Percentiles rank a stretch among this genome's conserved stretches.
These are phyloP conservation scores for Neonectria magnoliae DNA, from an alignment of 2,329 filamentous ascomycete genomes.

Conservation along the genomic window DNA sequence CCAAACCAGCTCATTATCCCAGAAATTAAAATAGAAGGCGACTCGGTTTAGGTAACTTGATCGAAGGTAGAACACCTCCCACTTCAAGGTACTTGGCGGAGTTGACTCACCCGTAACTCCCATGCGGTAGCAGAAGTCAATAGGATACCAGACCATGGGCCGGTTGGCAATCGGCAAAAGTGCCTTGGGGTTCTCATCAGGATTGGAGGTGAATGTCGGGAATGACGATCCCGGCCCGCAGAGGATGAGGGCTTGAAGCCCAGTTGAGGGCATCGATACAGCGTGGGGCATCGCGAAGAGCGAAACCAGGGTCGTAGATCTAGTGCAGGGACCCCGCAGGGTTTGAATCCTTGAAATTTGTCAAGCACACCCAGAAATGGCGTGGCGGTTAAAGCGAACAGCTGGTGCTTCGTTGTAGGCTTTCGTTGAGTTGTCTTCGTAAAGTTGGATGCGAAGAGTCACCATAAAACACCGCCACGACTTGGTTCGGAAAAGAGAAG, in stretches of 20 bases:
- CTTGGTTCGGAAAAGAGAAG: slow-evolving; percentile 36
- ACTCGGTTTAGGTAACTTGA: not conserved
- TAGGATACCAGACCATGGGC: slow-evolving; percentile 90
- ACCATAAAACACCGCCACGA: slow-evolving; percentile 40
- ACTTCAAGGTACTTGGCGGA: not conserved
- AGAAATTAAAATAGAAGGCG: not conserved
- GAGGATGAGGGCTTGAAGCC: slow-evolving; percentile 84
- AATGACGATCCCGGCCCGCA: slow-evolving; percentile 86
- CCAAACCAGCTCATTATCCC: not conserved
- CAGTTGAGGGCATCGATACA: slow-evolving; percentile 75
- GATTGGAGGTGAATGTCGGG: slow-evolving; percentile 82
- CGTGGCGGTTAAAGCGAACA: not conserved
- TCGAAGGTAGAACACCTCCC: not conserved
- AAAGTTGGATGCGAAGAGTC: slow-evolving; percentile 41
- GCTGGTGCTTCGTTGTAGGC: slow-evolving; percentile 15
- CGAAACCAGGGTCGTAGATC: slow-evolving; percentile 17
- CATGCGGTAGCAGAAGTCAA: slow-evolving; percentile 86
- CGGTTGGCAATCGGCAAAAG: slow-evolving; percentile 84
- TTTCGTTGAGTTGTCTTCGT: slow-evolving; percentile 33
- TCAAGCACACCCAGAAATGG: not conserved
- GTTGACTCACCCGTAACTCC: slow-evolving; percentile 74
- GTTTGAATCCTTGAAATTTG: not conserved
- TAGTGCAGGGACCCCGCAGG: slow-evolving; percentile 2
- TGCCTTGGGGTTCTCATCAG: slow-evolving; percentile 83
- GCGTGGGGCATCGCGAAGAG: slow-evolving; percentile 75